Evolutionary conservation across 2,329 filamentous ascomycete genomes (phyloP).

Genomic region (Epichloe hybrida): DNA sequence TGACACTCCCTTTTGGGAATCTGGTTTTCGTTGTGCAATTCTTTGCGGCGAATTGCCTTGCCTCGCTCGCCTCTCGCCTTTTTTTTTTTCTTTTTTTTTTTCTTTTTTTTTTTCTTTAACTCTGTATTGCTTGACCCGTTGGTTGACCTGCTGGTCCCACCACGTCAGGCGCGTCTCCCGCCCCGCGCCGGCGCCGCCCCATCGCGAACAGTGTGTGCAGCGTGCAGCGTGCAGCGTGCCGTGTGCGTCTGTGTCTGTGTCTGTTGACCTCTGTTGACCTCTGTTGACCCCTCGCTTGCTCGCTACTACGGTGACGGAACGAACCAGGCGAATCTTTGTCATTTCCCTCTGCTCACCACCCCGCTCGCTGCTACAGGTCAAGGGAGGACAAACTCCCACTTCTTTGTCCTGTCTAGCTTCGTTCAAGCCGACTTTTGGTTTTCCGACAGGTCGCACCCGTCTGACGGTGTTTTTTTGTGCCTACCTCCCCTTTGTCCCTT

Average conservation of each 20-base stretch:
- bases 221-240: neutral
- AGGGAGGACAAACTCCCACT: neutral
- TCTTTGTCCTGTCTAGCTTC: neutral
- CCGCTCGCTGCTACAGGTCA: neutral
- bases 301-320: neutral
- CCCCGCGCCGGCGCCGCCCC: conserved; percentile 1
- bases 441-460: neutral
- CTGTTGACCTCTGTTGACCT: conserved; percentile 1
- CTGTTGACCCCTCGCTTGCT: conserved; percentile 4
- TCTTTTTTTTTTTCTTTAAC: too few relatives aligned
- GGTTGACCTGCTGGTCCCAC: neutral
- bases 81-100: too few relatives aligned
- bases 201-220: conserved; percentile 1
- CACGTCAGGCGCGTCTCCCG: conserved; percentile 1
- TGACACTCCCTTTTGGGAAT: neutral
- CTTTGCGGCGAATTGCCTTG: too few relatives aligned
- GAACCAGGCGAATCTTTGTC: neutral
- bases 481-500: neutral
- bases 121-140: too few relatives aligned
- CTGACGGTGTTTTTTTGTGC: neutral
- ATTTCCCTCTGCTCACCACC: conserved; percentile 1
- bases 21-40: too few relatives aligned
- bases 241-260: neutral
- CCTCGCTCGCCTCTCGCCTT: too few relatives aligned
- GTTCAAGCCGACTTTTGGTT: neutral